A percentile compares a stretch with the other conserved stretches of the same genome.
phyloP scores from a whole-genome alignment of 2,329 filamentous ascomycete genomes.

The Achaetomium macrosporum region DNA sequence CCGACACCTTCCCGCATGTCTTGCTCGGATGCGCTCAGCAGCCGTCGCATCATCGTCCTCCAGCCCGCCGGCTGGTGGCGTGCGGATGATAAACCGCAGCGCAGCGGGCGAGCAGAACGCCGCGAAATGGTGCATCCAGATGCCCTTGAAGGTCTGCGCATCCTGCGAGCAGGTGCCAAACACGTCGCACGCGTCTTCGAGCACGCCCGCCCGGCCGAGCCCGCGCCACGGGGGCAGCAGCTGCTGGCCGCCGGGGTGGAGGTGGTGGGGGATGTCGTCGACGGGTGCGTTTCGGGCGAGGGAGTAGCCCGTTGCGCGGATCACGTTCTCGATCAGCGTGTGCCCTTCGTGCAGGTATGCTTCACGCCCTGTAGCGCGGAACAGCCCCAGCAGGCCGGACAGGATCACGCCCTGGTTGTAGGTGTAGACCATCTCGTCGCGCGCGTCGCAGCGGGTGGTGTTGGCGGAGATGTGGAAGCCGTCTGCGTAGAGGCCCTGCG shows the following conservation, averaged over 20 bases:
- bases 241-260: slow-evolving; percentile 28
- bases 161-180: slow-evolving; percentile 72
- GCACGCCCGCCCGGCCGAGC: slow-evolving; percentile 69
- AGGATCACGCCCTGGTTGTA: slow-evolving; percentile 94
- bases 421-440: slow-evolving; percentile 87
- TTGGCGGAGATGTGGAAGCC: slow-evolving; percentile 78
- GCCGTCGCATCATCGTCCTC: slow-evolving; percentile 12
- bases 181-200: slow-evolving; percentile 81
- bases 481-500: slow-evolving; percentile 70
- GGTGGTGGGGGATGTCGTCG: slow-evolving; percentile 31
- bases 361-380: slow-evolving; percentile 66
- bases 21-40: slow-evolving; percentile 26
- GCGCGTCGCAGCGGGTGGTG: slow-evolving; percentile 68
- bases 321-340: slow-evolving; percentile 64
- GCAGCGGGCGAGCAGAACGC: slow-evolving; percentile 63
- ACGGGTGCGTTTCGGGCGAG: slow-evolving; percentile 37
- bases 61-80: neutral
- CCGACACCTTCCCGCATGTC: slow-evolving; percentile 57
- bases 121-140: slow-evolving; percentile 85
- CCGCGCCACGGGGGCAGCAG: slow-evolving; percentile 60
- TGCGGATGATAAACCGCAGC: slow-evolving; percentile 32
- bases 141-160: slow-evolving; percentile 85
- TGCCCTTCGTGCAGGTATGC: slow-evolving; percentile 76
- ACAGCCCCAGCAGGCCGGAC: slow-evolving; percentile 73
- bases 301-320: slow-evolving; percentile 72